phyloP scores from a whole-genome alignment of 129 eudicot species.

The Ambrosia artemisiifolia region DNA sequence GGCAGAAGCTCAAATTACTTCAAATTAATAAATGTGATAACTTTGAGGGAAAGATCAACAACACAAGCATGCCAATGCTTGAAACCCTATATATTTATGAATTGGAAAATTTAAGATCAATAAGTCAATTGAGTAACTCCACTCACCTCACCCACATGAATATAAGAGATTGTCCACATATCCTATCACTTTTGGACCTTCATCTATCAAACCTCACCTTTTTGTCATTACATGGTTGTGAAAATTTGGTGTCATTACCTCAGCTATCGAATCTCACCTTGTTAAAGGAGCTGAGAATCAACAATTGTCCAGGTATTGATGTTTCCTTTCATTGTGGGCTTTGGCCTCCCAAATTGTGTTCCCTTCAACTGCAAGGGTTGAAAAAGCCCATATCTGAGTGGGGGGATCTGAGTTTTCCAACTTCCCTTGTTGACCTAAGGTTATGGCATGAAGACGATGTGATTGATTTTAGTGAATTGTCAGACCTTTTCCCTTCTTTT shows the following conservation, averaged over 20 bases:
- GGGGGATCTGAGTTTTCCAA: conserved; percentile 16
- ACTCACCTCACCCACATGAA: background rate
- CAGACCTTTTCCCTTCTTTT: background rate
- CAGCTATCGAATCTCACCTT: background rate
- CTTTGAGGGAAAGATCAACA: too few species aligned
- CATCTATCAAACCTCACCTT: background rate
- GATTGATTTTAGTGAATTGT: background rate
- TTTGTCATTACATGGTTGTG: background rate
- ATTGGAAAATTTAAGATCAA: background rate
- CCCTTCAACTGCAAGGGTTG: background rate
- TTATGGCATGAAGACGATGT: background rate
- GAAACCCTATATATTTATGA: too few species aligned
- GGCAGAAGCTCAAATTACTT: too few species aligned
- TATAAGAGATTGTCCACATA: background rate
- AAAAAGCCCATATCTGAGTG: conserved; percentile 3
- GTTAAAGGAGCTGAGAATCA: background rate
- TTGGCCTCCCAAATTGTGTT: conserved; percentile 18
- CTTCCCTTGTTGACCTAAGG: background rate
- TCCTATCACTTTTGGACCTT: background rate
- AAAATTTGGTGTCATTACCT: background rate
- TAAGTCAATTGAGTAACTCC: background rate
- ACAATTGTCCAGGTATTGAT: background rate
- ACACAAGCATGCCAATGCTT: too few species aligned
- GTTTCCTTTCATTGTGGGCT: conserved; percentile 4
- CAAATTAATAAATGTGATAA: too few species aligned